phyloP scores from a whole-genome alignment of 1,284 basidiomycete genomes.

The Leccinum fallax region DNA sequence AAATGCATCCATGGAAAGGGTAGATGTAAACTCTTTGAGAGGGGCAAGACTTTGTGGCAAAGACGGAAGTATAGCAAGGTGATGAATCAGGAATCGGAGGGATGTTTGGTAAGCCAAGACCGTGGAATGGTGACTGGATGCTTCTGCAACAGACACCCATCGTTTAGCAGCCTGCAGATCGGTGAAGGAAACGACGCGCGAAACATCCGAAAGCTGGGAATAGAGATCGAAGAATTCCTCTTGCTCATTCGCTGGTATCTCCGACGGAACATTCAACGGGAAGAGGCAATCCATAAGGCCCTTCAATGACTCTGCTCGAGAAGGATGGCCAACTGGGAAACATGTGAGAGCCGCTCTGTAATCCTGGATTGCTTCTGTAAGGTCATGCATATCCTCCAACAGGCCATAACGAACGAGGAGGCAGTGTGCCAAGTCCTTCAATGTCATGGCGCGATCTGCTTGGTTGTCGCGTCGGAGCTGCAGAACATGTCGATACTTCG shows the following conservation, averaged over 20 bases:
- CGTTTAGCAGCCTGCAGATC: background rate
- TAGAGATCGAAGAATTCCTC: background rate
- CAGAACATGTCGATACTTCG: background rate
- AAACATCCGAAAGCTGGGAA: background rate
- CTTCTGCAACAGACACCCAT: background rate
- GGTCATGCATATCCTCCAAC: background rate
- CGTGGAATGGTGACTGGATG: slow-evolving; percentile 1
- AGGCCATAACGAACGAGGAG: background rate
- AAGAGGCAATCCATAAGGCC: background rate
- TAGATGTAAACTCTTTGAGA: slow-evolving; percentile 8
- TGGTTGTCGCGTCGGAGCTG: background rate
- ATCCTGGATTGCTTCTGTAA: background rate
- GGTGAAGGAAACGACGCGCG: background rate
- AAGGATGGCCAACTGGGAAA: background rate
- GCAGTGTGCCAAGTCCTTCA: background rate
- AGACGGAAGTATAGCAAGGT: slow-evolving; percentile 5
- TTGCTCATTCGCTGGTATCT: background rate
- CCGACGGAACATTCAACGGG: background rate
- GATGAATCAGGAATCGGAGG: slow-evolving; percentile 2
- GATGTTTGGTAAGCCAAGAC: slow-evolving; percentile 6
- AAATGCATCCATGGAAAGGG: background rate
- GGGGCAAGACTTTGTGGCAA: background rate
- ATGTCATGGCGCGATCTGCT: background rate
- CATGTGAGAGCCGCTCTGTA: background rate
- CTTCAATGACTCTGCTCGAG: background rate